Conservation (phyloP, 148 eudicot genomes). For the Amaranthus palmeri region DNA sequence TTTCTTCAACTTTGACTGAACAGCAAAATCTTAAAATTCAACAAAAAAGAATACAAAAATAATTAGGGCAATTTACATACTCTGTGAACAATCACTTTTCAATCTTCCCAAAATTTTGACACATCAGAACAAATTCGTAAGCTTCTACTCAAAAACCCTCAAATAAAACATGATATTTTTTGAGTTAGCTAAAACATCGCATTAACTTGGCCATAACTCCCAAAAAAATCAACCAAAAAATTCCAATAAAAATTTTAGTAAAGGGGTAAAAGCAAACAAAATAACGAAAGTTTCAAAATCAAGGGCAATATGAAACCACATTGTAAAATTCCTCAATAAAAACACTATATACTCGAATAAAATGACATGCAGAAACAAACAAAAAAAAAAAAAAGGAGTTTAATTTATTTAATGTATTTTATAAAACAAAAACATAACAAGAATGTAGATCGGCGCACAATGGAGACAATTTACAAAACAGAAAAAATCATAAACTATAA, state of each 20-base stretch:
- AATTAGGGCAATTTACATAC: too few relatives aligned
- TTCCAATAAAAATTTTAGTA: not conserved
- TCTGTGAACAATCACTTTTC: too few relatives aligned
- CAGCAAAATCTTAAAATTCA: too few relatives aligned
- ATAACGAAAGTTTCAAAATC: not conserved
- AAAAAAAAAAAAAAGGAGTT: not conserved
- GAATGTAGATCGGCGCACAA: not conserved
- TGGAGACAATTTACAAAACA: not conserved
- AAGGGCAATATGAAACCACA: not conserved
- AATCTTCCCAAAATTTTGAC: not conserved
- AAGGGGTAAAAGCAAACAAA: not conserved
- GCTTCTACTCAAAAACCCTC: not conserved
- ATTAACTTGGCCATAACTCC: not conserved
- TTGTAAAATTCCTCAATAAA: constrained; percentile 13
- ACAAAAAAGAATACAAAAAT: not conserved
- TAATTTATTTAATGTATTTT: not conserved
- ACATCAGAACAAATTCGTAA: not conserved
- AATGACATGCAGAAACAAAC: constrained; percentile 1
- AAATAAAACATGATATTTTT: not conserved
- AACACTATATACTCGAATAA: not conserved
- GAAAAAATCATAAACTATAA: constrained; percentile 12
- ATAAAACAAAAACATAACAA: not conserved
- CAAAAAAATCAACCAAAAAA: not conserved
- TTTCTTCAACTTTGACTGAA: too few relatives aligned
- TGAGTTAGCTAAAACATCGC: not conserved